Evolutionary conservation across 768 basidiomycete genomes (phyloP).

Genomic region (Leccinellum luteum): DNA sequence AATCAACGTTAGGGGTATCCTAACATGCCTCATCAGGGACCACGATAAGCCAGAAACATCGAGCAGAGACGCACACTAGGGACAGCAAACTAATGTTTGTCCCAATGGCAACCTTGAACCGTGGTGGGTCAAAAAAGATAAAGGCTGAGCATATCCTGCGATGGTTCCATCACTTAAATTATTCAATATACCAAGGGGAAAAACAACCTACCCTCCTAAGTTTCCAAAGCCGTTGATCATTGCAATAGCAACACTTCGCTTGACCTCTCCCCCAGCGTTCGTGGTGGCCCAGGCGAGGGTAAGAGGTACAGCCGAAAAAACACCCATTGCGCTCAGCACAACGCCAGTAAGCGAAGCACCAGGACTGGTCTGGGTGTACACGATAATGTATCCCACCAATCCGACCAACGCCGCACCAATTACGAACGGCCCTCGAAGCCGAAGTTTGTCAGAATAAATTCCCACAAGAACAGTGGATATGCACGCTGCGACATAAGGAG

Average conservation of each 20-base stretch:
- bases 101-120: conserved; percentile 34
- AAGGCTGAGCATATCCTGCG: conserved; percentile 40
- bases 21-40: conserved; percentile 28
- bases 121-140: conserved; percentile 39
- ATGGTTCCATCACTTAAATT: neutral
- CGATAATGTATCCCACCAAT: conserved; percentile 46
- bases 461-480: conserved; percentile 38
- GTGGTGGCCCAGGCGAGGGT: conserved; percentile 51
- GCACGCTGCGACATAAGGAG: conserved; percentile 45
- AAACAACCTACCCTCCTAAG: conserved; percentile 44
- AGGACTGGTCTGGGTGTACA: conserved; percentile 33
- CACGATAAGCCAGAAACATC: conserved; percentile 17
- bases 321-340: conserved; percentile 47
- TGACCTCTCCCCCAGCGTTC: conserved; percentile 53
- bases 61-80: conserved; percentile 14
- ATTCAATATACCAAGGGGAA: neutral
- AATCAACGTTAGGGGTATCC: conserved; percentile 37
- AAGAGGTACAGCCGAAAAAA: conserved; percentile 45
- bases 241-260: conserved; percentile 47
- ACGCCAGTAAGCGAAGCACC: conserved; percentile 39
- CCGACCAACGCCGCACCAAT: conserved; percentile 37
- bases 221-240: conserved; percentile 56
- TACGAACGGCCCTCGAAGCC: conserved; percentile 47
- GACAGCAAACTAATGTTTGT: conserved; percentile 26
- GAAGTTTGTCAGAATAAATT: conserved; percentile 40